Base-by-base conservation (phyloP, 441 rosid species). In the Pelargonium fulgidum region DNA sequence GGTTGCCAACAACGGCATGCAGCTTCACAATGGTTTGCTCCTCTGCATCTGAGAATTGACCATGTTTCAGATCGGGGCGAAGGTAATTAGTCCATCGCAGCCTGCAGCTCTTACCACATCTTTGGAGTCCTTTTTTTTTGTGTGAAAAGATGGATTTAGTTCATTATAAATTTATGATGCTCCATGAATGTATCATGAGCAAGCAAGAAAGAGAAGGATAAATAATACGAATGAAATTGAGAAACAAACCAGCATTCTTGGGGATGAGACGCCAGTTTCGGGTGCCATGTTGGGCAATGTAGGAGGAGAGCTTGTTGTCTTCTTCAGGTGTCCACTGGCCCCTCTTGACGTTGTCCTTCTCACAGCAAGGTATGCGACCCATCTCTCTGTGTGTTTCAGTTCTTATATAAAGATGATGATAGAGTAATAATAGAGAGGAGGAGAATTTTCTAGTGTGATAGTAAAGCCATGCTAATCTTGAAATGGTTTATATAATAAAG, bases 241-340 rank as follows among this genome's bases (percentile, higher is more conserved):
- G 36, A 3, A 29, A 29, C 36, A 29, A 29, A 91, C 98, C 96
- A 8, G 93, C 97, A 54, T 89, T 93, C 78, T 93, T 89, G 69
- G 99, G 99, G 67, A 91, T 89, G 81, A 93, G 96, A 22, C 96
- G 93, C 96, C 97, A 93, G 82, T 89, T 93, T 20, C 99, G 85
- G 76, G 96, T 91, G 61, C 97, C 97, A 8, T 91, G 97, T 77
- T 91, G 97, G 75, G 96, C 87, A 56, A 93, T 87, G 75, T 91
- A 91, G 47, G 99, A 90, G 69, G 97, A 88, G 69, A 94, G 85
- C 77, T 94, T 91, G 82, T 94, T 94, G 80, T 94, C 96, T 82
- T 90, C 97, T 74, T 91, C 96, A 39, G 96, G 95, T 39, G 96
- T 90, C 97, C 97, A 91, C 73, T 91, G 97, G 12, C 99, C 99